phyloP scores from a whole-genome alignment of 495 filamentous ascomycete species.

The Clohesyomyces aquaticus region DNA sequence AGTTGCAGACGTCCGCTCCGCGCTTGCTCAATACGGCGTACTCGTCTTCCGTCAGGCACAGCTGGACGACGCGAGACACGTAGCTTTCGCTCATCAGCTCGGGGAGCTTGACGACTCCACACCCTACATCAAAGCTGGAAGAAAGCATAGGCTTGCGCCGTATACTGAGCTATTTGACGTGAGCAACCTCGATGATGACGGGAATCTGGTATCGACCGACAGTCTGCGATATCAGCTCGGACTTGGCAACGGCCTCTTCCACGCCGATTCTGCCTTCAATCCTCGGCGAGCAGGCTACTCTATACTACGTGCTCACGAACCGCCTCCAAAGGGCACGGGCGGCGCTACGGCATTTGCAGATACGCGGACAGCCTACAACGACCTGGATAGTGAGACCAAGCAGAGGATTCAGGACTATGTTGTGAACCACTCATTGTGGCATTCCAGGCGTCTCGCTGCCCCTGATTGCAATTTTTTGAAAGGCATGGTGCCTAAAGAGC shows the following conservation, averaged over 20 bases:
- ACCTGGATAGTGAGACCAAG: constrained; percentile 50
- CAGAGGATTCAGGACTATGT: constrained; percentile 51
- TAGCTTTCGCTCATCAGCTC: constrained; percentile 57
- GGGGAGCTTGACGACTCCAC: constrained; percentile 62
- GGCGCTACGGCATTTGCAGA: constrained; percentile 64
- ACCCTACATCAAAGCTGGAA: constrained; percentile 54
- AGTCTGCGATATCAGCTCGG: constrained; percentile 22
- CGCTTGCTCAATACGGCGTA: constrained; percentile 61
- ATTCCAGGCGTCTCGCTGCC: constrained; percentile 57
- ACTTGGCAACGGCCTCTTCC: constrained; percentile 59
- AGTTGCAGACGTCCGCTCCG: constrained; percentile 52
- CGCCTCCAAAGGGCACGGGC: constrained; percentile 56
- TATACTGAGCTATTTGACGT: constrained; percentile 62
- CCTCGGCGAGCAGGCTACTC: constrained; percentile 62
- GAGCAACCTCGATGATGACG: constrained; percentile 56
- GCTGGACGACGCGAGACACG: constrained; percentile 53
- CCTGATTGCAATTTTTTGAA: constrained; percentile 52
- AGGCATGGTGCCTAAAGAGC: constrained; percentile 50
- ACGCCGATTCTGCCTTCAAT: constrained; percentile 63
- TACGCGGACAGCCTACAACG: constrained; percentile 58
- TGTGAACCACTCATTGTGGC: constrained; percentile 58
- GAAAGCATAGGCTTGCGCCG: constrained; percentile 45
- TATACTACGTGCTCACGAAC: constrained; percentile 54
- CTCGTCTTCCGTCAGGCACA: constrained; percentile 58
- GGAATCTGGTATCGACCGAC: constrained; percentile 27